Evolutionary conservation across 2,329 filamentous ascomycete species (phyloP), one percentile per base, ranked within the genome.

Genomic region (Penicillium sp.): DNA sequence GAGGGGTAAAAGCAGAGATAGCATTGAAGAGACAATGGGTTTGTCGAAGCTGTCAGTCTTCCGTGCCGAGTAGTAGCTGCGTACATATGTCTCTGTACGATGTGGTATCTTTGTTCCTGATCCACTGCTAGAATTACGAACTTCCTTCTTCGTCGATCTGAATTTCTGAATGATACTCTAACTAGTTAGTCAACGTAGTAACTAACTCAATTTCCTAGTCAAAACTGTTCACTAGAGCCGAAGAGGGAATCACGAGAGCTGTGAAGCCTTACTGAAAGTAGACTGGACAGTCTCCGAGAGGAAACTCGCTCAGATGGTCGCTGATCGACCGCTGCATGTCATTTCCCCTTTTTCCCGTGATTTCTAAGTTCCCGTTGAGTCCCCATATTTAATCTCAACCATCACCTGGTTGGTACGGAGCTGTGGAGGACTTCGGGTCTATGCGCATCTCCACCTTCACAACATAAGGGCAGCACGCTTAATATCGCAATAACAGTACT

Each of bases 291-390:
- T 25, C 22, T 25, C 27, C 41, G 47, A 58, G 51, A 51, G 49
- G 50, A 47, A 56, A 41, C 19, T 25, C 14, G 16, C 34, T 30
- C 22, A 25, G 22, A 25, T 25, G 22, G 22, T 25, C 19, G 19
- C 46, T 49, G 57, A 60, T 57, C 54, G 53, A 53, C 53, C 53
- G 59, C 59, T 55, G 59, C 59, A 61, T 56, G 59, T 59, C 59
- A 61, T 61, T 37, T 52, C 41, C 46, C 46, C 40, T 46, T 50
- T 49, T 45, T 50, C 52, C 47, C 41, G 47, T 49, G 46, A 49
- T 33, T 25, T 19, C 27, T 28, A 48, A n/a, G 40, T 34, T 43
- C 47, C 41, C 41, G 46, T 50, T 36, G 46, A 33, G 48, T 37
- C 48, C 48, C 48, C 48, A 50, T 34, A 40, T 34, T 42, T 34